phyloP scores from a whole-genome alignment of 495 filamentous ascomycete species.

The Lasiosphaeris hirsuta region DNA sequence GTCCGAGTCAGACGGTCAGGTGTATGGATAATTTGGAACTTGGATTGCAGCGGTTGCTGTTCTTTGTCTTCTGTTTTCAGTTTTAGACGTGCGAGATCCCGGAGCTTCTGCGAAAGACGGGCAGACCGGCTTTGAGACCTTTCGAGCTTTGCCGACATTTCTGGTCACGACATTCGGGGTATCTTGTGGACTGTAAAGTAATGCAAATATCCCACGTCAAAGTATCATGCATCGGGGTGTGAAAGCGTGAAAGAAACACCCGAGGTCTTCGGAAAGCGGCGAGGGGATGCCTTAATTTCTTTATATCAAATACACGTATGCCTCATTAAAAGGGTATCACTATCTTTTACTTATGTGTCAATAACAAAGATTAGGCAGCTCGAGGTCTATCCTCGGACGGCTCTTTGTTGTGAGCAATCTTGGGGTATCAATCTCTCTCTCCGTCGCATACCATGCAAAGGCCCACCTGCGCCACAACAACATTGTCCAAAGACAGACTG shows the following conservation, averaged over 20 bases:
- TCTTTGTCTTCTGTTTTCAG: slow-evolving; percentile 7
- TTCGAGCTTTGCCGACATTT: not conserved
- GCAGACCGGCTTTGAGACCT: not conserved
- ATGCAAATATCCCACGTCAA: too few relatives aligned
- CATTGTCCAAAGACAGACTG: too few relatives aligned
- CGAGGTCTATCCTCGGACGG: not conserved
- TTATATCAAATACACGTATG: not conserved
- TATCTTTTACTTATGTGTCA: too few relatives aligned
- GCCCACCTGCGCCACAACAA: too few relatives aligned
- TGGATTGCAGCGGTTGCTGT: not conserved
- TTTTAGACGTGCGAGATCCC: slow-evolving; percentile 14
- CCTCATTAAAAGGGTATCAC: not conserved
- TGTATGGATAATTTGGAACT: slow-evolving; percentile 27
- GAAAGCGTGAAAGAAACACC: not conserved
- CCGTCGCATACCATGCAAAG: not conserved
- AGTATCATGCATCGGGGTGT: not conserved
- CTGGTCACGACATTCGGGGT: not conserved
- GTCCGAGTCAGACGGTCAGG: slow-evolving; percentile 27
- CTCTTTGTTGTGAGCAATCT: not conserved
- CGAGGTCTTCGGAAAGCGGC: too few relatives aligned
- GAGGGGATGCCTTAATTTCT: not conserved
- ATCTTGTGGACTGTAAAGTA: not conserved
- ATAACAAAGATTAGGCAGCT: not conserved
- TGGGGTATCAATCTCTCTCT: slow-evolving; percentile 6
- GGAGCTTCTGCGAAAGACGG: slow-evolving; percentile 22